Evolutionary conservation across 2,329 filamentous ascomycete genomes (phyloP).

Genomic region (Nigrospora osmanthi): DNA sequence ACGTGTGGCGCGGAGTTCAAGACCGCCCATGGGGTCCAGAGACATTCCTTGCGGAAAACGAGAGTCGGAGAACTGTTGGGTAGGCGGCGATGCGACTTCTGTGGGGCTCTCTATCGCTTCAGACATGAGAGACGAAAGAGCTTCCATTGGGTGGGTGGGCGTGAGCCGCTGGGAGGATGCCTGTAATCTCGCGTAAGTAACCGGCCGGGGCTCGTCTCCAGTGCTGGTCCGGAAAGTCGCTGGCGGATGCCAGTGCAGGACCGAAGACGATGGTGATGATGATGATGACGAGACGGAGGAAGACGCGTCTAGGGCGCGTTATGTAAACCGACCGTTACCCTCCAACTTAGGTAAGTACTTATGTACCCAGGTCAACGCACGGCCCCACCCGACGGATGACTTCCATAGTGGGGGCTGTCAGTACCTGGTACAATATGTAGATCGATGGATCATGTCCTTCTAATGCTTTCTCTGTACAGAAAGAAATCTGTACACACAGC

Average conservation of each 20-base stretch:
- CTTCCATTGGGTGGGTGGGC: slow-evolving; percentile 18
- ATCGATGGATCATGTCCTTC: no score
- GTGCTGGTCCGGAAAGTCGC: slow-evolving; percentile 14
- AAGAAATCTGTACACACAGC: no score
- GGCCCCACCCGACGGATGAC: no score
- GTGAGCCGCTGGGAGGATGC: slow-evolving; percentile 10
- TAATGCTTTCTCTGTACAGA: no score
- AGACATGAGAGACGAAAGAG: slow-evolving; percentile 36
- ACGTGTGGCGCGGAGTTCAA: slow-evolving; percentile 35
- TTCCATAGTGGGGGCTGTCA: no score
- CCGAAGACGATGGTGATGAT: slow-evolving; percentile 12
- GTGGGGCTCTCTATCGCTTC: slow-evolving; percentile 17
- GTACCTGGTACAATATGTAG: no score
- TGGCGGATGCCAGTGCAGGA: slow-evolving; percentile 6
- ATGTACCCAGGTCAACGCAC: no score
- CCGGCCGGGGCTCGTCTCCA: slow-evolving; percentile 19
- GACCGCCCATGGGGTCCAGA: slow-evolving; percentile 35
- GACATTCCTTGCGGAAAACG: slow-evolving; percentile 64
- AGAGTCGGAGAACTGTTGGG: slow-evolving; percentile 71
- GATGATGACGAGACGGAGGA: slow-evolving; percentile 4
- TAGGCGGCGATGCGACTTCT: slow-evolving; percentile 61
- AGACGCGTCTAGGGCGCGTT: slow-evolving; percentile 1
- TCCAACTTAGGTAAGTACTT: no score
- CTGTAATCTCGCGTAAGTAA: slow-evolving; percentile 22
- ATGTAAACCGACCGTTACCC: no score